Conservation (phyloP, 306 rosid species). For the Myrica gale region DNA sequence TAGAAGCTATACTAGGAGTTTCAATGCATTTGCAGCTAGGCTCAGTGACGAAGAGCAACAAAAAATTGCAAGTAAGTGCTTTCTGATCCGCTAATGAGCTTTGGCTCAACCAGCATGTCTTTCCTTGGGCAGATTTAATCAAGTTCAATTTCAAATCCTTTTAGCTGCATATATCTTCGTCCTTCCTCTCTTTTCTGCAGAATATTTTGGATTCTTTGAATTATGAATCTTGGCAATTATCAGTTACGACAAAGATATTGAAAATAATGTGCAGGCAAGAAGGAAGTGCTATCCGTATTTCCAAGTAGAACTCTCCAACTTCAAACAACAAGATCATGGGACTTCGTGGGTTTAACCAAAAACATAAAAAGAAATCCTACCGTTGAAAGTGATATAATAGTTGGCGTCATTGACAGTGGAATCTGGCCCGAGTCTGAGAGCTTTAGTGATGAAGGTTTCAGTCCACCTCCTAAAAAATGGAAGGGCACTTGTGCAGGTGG, state of each 20-base stretch:
- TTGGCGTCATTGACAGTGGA: constrained; percentile 31
- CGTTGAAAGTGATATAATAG: constrained; percentile 14
- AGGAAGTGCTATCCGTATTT: constrained; percentile 28
- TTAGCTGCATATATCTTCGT: too few relatives aligned
- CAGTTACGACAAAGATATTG: too few relatives aligned
- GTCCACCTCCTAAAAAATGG: constrained; percentile 32
- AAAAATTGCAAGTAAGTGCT: background rate
- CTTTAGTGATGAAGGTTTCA: constrained; percentile 22
- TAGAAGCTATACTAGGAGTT: constrained; percentile 26
- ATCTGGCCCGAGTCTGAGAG: constrained; percentile 34
- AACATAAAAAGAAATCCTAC: background rate
- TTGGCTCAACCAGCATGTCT: too few relatives aligned
- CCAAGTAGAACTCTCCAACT: constrained; percentile 12
- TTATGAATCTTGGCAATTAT: too few relatives aligned
- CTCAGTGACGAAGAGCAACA: constrained; percentile 12
- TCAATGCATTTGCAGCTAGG: constrained; percentile 30
- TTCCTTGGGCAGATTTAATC: too few relatives aligned
- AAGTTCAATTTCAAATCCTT: too few relatives aligned
- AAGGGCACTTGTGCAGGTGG: constrained; percentile 17
- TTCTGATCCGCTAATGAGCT: background rate
- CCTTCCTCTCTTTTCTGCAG: too few relatives aligned
- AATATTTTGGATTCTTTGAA: too few relatives aligned
- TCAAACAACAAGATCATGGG: constrained; percentile 32
- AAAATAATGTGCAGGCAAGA: background rate
- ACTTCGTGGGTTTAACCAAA: constrained; percentile 25